Evolutionary conservation across 2,329 filamentous ascomycete species (phyloP), one percentile per base, ranked within the genome.

Genomic region (Aspergillus sp.): DNA sequence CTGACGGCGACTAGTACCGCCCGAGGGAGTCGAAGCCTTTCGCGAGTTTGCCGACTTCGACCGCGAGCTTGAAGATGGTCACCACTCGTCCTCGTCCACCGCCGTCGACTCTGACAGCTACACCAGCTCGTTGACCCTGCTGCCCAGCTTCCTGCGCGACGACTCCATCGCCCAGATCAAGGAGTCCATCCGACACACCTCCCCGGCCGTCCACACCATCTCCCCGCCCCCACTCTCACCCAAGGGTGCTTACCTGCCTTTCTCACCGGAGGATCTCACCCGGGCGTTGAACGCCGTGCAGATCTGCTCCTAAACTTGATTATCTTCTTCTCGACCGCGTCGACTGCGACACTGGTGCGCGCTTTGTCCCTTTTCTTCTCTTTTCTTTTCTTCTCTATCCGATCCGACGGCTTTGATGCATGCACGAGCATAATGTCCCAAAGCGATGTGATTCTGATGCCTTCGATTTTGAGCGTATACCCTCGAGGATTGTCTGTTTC

Each of bases 251-350:
- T 57, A 60, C 8, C 57, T 65, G 45, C 67, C 69, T 3, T 71
- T 73, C 46, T 53, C 64, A 14, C 67, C 70, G 8, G 65, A 72
- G 6, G 66, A 72, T 56, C 60, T 73, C 58, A 57, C 63, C 24
- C 65, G 67, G 50, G 70, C 70, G 53, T 65, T 73, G 65, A 65
- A 62, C 59, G 67, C 69, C 47, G 64, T 72, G 47, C 66, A 67
- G 53, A 61, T 71, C 50, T 68, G 62, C 58, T 49, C 47, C 8
- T 59, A 60, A 45, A 19, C 49, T 41, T 11, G 11, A 49, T 11
- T 30, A 20, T 35, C 42, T 22, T n/a, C 54, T 47, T 58, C 49
- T 51, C 41, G 50, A 48, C 49, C 49, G 52, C 22, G 32, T 48
- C 36, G 45, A 47, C 20, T 35, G 48, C 50, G 41, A 51, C 55